Evolutionary conservation across 208 protist species (phyloP), one percentile per base, ranked within the genome.

Genomic region (Leishmania tarentolae): DNA sequence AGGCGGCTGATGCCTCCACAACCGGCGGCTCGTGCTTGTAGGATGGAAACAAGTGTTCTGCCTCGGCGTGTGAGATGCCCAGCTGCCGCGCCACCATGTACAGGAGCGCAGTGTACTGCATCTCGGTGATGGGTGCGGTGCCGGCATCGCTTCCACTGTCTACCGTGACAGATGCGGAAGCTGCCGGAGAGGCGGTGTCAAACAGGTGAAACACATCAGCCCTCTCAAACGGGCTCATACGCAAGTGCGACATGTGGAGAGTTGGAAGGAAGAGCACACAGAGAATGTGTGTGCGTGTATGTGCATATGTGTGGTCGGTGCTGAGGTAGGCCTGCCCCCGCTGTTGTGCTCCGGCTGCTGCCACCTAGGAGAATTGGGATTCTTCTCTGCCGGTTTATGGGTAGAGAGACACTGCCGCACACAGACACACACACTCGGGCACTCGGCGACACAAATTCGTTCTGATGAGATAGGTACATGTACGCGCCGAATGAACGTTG

Each of bases 201-300:
- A 90, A 85, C 7, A 88, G 28, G 28, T 84, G 77, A 47, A 92
- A 87, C 21, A 88, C 65, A 86, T 92, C 87, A 11, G 76, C 66
- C 19, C 80, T 76, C 17, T 86, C 79, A 40, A 86, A 84, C 37
- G 56, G n/a, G n/a, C 56, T 75, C 24, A 66, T 6, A 44, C 28
- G 1, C 3, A 7, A 57, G 13, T 73, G 4, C 17, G 74, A 83
- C 80, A 83, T 83, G 44, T 40, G 70, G 70, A 7, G 46, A 57
- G 3, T 5, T 21, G 13, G 28, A 76, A 17, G 69, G 8, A 42
- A 73, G 44, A 52, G 37, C 11, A 21, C 28, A 52, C 72, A 46
- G 15, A 31, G 72, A 42, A 31, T 21, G 24, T 76, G 47, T 76
- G 50, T 61, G 31, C 6, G 47, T 15, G 40, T 73, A 37, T 35